These are phyloP conservation scores for Sideroxylon spinosum DNA, from an alignment of 179 eudicot genomes.

Conservation along the genomic window DNA sequence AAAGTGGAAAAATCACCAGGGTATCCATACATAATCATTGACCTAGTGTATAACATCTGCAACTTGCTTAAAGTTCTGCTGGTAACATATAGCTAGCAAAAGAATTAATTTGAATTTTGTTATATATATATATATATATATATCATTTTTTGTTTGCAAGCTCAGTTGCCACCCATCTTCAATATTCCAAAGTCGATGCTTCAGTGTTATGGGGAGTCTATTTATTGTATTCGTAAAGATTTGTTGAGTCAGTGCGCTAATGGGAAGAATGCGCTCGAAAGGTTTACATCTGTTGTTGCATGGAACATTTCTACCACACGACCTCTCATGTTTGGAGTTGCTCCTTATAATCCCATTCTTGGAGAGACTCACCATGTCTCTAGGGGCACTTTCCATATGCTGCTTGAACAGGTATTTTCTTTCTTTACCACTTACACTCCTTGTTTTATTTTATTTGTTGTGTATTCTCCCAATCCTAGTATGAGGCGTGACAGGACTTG, in stretches of 20 bases:
- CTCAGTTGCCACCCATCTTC: conserved; percentile 68
- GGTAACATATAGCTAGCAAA: neutral
- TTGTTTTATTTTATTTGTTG: neutral
- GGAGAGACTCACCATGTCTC: conserved; percentile 92
- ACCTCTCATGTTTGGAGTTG: conserved; percentile 64
- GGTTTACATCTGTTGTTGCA: conserved; percentile 52
- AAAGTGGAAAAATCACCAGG: neutral
- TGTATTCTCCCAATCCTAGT: neutral
- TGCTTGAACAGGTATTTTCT: conserved; percentile 66
- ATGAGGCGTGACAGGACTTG: neutral
- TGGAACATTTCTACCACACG: conserved; percentile 69
- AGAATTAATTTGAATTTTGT: neutral
- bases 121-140: neutral
- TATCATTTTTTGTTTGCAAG: neutral
- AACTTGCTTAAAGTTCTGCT: neutral
- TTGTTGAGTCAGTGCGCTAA: conserved; percentile 48
- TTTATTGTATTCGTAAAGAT: conserved; percentile 45
- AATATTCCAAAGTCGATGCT: conserved; percentile 83
- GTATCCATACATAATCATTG: neutral
- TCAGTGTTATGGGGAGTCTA: conserved; percentile 71
- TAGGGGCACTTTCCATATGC: conserved; percentile 53
- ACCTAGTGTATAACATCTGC: no score
- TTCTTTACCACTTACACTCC: neutral
- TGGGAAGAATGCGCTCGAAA: conserved; percentile 39
- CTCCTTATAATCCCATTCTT: conserved; percentile 78